These are phyloP conservation scores for Picochlorum sp. DNA, from an alignment of 139 green algal species.

Conservation along the genomic window DNA sequence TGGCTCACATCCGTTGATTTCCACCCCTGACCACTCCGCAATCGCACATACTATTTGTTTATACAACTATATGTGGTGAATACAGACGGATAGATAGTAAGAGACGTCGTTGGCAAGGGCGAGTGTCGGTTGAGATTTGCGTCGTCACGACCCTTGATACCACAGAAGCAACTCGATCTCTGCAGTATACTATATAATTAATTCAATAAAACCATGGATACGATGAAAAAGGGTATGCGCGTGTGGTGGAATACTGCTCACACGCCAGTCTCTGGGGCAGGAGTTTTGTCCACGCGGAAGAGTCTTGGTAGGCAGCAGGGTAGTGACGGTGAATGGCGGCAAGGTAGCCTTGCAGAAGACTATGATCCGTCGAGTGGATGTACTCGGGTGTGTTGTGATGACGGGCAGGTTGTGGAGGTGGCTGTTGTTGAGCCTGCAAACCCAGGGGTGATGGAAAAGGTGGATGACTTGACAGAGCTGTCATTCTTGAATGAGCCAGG, in stretches of 20 bases:
- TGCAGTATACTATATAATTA: no score
- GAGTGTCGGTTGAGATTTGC: background rate
- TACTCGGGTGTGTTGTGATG: background rate
- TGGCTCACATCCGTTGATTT: no score
- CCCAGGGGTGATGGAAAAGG: slow-evolving; percentile 1
- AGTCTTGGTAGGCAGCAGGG: background rate
- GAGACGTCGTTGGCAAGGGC: background rate
- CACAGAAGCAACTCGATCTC: background rate
- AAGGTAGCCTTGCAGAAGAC: background rate
- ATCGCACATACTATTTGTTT: no score
- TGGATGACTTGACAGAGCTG: slow-evolving; percentile 70
- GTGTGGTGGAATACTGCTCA: background rate
- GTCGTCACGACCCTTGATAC: background rate
- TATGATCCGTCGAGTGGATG: background rate
- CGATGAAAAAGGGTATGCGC: background rate
- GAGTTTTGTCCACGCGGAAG: no score
- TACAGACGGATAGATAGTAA: no score
- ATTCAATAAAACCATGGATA: background rate
- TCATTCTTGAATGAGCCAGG: slow-evolving; percentile 80
- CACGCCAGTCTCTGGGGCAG: no score
- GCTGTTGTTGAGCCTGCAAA: slow-evolving; percentile 6
- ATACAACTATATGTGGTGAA: no score
- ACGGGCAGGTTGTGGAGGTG: background rate
- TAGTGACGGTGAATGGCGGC: background rate
- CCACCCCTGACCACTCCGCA: no score